Conservation (phyloP, 306 rosid species). For the Cyclanthera cordifolia region DNA sequence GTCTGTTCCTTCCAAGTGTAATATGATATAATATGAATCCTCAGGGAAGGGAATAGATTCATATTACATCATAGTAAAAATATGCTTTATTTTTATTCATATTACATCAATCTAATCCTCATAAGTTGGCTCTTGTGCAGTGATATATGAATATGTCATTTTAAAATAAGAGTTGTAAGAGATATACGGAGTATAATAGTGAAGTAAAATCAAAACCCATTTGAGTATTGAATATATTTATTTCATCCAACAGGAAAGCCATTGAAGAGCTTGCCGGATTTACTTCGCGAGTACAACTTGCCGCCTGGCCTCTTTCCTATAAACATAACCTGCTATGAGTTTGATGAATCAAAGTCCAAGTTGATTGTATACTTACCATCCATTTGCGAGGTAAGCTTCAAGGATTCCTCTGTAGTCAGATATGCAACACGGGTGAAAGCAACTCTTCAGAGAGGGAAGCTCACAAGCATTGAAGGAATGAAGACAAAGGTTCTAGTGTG, state of each 20-base stretch:
- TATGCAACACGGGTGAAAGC: slow-evolving; percentile 69
- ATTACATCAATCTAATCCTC: too few species aligned
- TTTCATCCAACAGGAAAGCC: slow-evolving; percentile 53
- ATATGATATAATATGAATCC: too few species aligned
- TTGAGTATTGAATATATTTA: background rate
- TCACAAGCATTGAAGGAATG: slow-evolving; percentile 77
- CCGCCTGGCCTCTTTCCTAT: slow-evolving; percentile 82
- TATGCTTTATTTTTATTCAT: too few species aligned
- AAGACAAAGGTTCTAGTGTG: slow-evolving; percentile 86
- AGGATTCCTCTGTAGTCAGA: slow-evolving; percentile 69
- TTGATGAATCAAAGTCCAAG: slow-evolving; percentile 62
- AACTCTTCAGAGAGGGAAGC: slow-evolving; percentile 66
- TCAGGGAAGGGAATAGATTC: too few species aligned
- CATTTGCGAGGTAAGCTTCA: slow-evolving; percentile 68
- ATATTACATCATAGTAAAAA: too few species aligned
- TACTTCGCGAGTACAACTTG: slow-evolving; percentile 79
- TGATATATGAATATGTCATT: too few species aligned
- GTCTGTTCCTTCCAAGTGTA: too few species aligned
- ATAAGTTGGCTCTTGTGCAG: too few species aligned
- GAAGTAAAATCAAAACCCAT: background rate
- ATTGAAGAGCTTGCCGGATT: slow-evolving; percentile 62
- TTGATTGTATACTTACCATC: slow-evolving; percentile 78
- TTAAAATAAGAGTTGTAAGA: background rate
- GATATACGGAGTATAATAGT: background rate
- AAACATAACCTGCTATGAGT: slow-evolving; percentile 69